Base-by-base conservation (phyloP, 2,329 filamentous ascomycete genomes). In the Coleophoma crateriformis region DNA sequence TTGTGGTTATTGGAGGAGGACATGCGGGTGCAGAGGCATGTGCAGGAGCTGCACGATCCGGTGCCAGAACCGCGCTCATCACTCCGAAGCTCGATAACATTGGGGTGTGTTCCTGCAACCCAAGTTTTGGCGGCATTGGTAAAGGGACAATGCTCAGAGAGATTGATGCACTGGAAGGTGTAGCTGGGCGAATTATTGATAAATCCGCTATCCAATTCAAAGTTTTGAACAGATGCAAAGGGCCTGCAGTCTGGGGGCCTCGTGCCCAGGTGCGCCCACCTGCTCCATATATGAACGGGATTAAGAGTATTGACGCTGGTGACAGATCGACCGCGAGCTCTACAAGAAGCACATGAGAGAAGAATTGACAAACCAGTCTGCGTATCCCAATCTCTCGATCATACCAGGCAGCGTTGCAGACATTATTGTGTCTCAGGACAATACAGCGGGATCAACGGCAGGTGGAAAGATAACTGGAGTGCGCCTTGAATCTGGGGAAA, bases 61-160 rank as follows among this genome's bases (percentile, higher is more conserved):
- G 94, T 47, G 94, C 92, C 45, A 84, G 85, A 61, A 97, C 94
- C 39, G 92, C 87, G 2, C 79, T 99, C 57, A 77, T 99, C 45
- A 99, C 94, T 1, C 94, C 92, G 2, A 90, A 87, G 52, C 69
- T 89, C 50, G 85, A 91, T 51, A 96, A 96, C 60, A 83, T 97
- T 17, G 92, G 92, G 49, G 89, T 94, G 32, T 97, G 92, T 71
- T 96, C 91, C 34, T 97, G 92, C 72, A 97, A 97, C 66, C 92
- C 92, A 2, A 95, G 90, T 56, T 95, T 99, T 64, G 94, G 94
- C 37, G 94, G 94, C n/a, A 97, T 99, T 59, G 94, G 94, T 41
- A 99, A 99, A 67, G 94, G 94, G 14, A 97, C 89, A 10, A 96
- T 99, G 74, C 75, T 99, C 46, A 85, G 92, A 39, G 94, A 99